Evolutionary conservation across 2,329 filamentous ascomycete species (phyloP).

Genomic region (Botrytis porri): DNA sequence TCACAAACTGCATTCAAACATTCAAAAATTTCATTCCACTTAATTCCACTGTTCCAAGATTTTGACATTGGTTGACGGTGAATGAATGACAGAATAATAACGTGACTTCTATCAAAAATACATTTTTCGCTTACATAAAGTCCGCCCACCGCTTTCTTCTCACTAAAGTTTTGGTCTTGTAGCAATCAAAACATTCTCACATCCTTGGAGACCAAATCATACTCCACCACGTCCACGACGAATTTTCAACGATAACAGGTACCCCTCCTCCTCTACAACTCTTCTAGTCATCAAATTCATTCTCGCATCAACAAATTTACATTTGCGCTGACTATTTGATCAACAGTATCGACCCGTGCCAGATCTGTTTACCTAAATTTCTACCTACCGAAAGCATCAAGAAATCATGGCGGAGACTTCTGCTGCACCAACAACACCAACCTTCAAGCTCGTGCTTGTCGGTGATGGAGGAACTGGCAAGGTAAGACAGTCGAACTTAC

Average conservation of each 20-base stretch:
- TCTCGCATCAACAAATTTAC: neutral
- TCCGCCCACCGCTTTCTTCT: constrained; percentile 19
- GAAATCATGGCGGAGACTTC: constrained; percentile 60
- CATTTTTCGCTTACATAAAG: constrained; percentile 25
- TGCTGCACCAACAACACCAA: constrained; percentile 55
- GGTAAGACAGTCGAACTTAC: constrained; percentile 54
- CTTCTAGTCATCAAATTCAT: neutral
- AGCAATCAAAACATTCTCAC: constrained; percentile 37
- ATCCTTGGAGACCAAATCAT: constrained; percentile 33
- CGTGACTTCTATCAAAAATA: neutral
- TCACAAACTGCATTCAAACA: neutral
- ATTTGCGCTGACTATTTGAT: constrained; percentile 13
- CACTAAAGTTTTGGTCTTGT: constrained; percentile 24
- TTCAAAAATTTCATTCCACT: neutral
- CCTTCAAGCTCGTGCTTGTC: constrained; percentile 99
- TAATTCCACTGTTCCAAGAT: neutral
- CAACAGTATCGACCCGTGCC: constrained; percentile 12
- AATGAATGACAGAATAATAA: constrained; percentile 8
- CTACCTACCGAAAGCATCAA: constrained; percentile 27
- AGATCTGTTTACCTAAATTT: constrained; percentile 33
- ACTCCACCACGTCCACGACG: constrained; percentile 37
- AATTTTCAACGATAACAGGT: constrained; percentile 33
- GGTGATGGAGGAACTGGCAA: constrained; percentile 99
- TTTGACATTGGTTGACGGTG: neutral
- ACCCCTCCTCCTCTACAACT: constrained; percentile 21